phyloP scores from a whole-genome alignment of 257 asterid genomes.

The Ballota nigra region DNA sequence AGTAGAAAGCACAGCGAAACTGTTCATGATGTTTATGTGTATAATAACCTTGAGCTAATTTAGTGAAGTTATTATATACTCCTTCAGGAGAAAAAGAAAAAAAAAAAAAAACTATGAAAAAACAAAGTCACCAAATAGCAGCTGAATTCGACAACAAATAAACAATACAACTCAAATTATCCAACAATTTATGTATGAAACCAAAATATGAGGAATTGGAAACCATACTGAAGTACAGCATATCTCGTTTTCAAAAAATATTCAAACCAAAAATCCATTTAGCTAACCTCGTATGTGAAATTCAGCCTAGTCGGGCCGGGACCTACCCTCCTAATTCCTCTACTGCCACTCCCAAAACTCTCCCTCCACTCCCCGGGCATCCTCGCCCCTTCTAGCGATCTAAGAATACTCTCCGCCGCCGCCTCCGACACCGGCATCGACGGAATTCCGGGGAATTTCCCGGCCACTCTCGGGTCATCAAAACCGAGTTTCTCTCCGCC shows the following conservation, averaged over 20 bases:
- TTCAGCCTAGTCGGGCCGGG: slow-evolving; percentile 78
- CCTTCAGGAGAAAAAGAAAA: not conserved
- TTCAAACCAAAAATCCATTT: not conserved
- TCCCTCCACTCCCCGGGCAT: slow-evolving; percentile 60
- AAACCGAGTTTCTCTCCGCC: slow-evolving; percentile 60
- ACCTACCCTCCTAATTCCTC: slow-evolving; percentile 48
- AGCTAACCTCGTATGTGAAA: slow-evolving; percentile 70
- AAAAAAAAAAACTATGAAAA: not conserved
- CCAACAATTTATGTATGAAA: not conserved
- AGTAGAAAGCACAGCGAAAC: not conserved
- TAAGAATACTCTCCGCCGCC: slow-evolving; percentile 59
- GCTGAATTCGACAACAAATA: slow-evolving; percentile 15
- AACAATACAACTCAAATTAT: slow-evolving; percentile 18
- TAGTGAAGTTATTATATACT: not conserved
- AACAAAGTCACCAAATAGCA: slow-evolving; percentile 30
- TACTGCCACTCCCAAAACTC: slow-evolving; percentile 28
- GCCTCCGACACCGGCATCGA: slow-evolving; percentile 79
- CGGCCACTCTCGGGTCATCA: slow-evolving; percentile 47
- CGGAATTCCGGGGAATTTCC: slow-evolving; percentile 67
- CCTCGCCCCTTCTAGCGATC: slow-evolving; percentile 49
- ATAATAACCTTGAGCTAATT: not conserved
- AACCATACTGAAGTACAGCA: not conserved
- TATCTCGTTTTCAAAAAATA: not conserved
- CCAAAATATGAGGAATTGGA: not conserved
- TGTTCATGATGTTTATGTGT: not conserved